Conservation (phyloP, 2,329 filamentous ascomycete species). For the Cercospora sesami region DNA sequence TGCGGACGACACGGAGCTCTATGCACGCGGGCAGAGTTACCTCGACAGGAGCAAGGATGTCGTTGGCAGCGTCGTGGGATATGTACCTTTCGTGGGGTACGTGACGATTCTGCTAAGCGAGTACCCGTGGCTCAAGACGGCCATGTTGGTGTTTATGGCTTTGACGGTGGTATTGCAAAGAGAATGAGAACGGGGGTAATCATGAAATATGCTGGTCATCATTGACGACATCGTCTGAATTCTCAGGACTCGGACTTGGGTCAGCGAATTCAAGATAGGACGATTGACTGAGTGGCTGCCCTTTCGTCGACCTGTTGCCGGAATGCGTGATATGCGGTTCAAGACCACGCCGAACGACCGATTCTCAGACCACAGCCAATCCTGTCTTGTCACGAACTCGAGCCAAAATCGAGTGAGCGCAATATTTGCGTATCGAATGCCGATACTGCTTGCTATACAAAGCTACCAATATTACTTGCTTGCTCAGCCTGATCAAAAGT, state of each 20-base stretch:
- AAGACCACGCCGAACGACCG: neutral
- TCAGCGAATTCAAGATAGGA: neutral
- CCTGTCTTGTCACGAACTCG: neutral
- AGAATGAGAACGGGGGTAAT: constrained; percentile 57
- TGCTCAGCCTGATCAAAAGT: neutral
- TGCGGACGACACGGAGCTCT: constrained; percentile 88
- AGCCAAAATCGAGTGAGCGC: neutral
- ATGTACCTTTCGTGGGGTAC: constrained; percentile 93
- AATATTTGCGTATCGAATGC: neutral
- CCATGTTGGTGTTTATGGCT: constrained; percentile 92
- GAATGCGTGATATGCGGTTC: neutral
- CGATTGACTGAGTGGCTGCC: neutral
- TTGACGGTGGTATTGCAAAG: constrained; percentile 87
- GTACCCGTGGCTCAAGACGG: constrained; percentile 95
- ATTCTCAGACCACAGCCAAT: neutral
- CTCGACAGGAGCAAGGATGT: constrained; percentile 78
- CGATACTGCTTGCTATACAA: neutral
- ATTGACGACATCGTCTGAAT: neutral
- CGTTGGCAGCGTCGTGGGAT: constrained; percentile 87
- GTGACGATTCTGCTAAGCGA: constrained; percentile 95
- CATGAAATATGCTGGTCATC: neutral
- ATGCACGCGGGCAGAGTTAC: constrained; percentile 83
- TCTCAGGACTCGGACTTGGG: neutral
- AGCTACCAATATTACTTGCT: neutral
- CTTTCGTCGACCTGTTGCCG: neutral